A percentile compares a stretch with the other conserved stretches of the same genome.
phyloP scores from a whole-genome alignment of 768 basidiomycete genomes.

The Leucosporidium yakuticum region DNA sequence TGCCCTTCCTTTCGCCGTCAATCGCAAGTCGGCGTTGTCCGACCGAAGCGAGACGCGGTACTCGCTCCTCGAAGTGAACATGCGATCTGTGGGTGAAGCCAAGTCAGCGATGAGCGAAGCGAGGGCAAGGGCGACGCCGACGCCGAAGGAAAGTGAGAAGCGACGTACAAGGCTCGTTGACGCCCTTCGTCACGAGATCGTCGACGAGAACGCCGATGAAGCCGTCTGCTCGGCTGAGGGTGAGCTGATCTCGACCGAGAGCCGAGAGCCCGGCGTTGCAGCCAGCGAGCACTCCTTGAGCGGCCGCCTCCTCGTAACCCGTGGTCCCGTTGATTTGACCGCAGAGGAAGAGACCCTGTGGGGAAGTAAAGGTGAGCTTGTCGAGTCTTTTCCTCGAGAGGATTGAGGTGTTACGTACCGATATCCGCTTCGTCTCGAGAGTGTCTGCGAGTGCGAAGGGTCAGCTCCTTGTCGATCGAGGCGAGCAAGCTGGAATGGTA shows the following conservation, averaged over 20 bases:
- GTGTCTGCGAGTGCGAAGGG: constrained; percentile 52
- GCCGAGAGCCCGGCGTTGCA: constrained; percentile 77
- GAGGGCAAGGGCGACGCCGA: neutral
- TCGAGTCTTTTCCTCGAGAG: no score
- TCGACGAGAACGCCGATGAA: constrained; percentile 88
- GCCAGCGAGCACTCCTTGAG: constrained; percentile 75
- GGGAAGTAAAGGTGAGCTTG: neutral
- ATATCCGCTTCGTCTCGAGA: constrained; percentile 76
- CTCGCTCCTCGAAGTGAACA: constrained; percentile 88
- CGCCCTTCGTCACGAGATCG: constrained; percentile 78
- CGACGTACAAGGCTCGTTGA: constrained; percentile 77
- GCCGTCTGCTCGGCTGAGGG: constrained; percentile 74
- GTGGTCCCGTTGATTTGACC: constrained; percentile 93
- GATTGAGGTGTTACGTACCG: constrained; percentile 47
- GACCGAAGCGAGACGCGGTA: constrained; percentile 81
- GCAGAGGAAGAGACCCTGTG: constrained; percentile 72
- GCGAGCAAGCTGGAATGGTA: constrained; percentile 21
- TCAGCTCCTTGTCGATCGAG: neutral
- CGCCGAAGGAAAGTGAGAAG: neutral
- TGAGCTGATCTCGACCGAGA: constrained; percentile 51
- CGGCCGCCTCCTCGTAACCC: constrained; percentile 90
- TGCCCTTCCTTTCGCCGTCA: constrained; percentile 65
- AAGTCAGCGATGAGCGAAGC: neutral
- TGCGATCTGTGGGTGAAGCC: constrained; percentile 57
- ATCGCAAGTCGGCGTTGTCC: constrained; percentile 78